These are phyloP conservation scores for Fragaria nilgerrensis DNA, from an alignment of 306 rosid species.

Conservation along the genomic window DNA sequence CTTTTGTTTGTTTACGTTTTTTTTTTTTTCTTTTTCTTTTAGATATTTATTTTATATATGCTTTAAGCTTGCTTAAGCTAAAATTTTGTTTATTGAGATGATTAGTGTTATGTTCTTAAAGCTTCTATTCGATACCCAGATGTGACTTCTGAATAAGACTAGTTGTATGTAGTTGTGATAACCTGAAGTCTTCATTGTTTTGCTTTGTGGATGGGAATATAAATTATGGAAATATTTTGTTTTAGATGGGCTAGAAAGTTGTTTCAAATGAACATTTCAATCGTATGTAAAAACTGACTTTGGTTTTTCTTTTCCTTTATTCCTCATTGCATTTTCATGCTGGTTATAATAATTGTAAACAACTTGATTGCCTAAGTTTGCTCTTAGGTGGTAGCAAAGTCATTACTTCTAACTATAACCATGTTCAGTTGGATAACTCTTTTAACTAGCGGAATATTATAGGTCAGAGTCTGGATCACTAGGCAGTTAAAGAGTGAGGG, in stretches of 20 bases:
- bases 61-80: not conserved
- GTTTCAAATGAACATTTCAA: not conserved
- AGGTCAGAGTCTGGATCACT: not conserved
- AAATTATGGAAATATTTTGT: too few relatives aligned
- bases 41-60: not conserved
- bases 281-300: not conserved
- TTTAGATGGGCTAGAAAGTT: not conserved
- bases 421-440: not conserved
- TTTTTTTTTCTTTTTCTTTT: constrained; percentile 4
- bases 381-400: not conserved
- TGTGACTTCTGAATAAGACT: not conserved
- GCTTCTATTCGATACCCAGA: not conserved
- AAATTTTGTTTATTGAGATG: not conserved
- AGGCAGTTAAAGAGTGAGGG: not conserved
- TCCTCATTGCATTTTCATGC: not conserved
- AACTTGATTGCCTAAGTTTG: not conserved
- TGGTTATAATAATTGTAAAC: not conserved
- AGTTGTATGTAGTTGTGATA: not conserved
- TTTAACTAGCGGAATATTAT: not conserved
- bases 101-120: not conserved
- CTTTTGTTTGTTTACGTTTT: constrained; percentile 22
- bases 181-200: not conserved
- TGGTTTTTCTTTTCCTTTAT: not conserved
- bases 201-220: not conserved
- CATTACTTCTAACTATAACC: not conserved